Evolutionary conservation across 2,329 filamentous ascomycete species (phyloP), one percentile per base, ranked within the genome.

Genomic region (Fusarium graminum): DNA sequence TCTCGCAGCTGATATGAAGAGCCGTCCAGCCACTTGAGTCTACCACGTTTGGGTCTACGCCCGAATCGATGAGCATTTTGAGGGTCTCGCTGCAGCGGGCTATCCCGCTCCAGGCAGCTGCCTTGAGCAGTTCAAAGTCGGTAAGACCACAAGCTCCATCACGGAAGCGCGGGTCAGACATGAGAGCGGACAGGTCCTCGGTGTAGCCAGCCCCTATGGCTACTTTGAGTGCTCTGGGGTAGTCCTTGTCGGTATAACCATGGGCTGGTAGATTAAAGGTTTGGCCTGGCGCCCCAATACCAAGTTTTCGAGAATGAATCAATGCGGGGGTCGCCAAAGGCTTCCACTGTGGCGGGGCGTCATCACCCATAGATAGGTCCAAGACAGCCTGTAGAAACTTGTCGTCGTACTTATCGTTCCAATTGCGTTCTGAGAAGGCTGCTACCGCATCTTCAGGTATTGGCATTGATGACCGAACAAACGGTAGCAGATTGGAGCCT

Each of bases 371-470:
- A 9, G 26, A 29, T 1, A 50, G 5, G 6, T 50, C 26, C 11
- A 50, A 4, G 7, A 50, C 30, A 4, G 36, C 14, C n/a, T 50
- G 34, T 4, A 50, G 9, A 11, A 50, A 16, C 7, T n/a, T 11
- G 7, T 11, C 9, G 30, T 50, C 46, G 9, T 3, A 10, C 6
- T 22, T 6, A 4, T 16, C 16, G 19, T 40, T 10, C n/a, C 26
- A 30, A 2, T 6, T 19, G 3, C 36, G 26, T 14, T 22, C 7
- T 6, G 7, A 32, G n/a, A 50, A 40, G 3, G 25, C 17, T 9
- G n/a, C n/a, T 7, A 50, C 17, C 3, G 46, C 46, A 30, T 50
- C 46, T 7, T 50, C n/a, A 2, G 46, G 46, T 6, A 50, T 12
- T 10, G 13, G 34, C 16, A 17, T 22, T 3, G 36, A 40, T 11